phyloP scores from a whole-genome alignment of 352 stramenopile species.

The Phytophthora megakarya region DNA sequence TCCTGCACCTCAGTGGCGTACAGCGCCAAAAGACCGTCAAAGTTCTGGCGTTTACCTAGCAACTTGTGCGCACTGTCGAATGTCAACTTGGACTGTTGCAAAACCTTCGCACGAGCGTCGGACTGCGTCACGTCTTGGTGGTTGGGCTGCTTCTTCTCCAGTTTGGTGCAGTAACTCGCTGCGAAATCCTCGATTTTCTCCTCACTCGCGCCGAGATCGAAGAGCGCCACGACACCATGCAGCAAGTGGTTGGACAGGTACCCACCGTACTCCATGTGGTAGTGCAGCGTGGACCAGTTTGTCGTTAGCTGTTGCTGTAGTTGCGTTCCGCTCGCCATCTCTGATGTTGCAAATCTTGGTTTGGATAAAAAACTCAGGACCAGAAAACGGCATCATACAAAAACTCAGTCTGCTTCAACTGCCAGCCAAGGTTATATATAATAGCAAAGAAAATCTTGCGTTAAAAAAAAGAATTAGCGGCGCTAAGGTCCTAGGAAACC shows the following conservation, averaged over 20 bases:
- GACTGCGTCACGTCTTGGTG: constrained; percentile 23
- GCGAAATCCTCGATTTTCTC: constrained; percentile 39
- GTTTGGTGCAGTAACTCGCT: constrained; percentile 32
- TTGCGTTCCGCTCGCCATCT: constrained; percentile 14
- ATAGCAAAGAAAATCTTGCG: constrained; percentile 4
- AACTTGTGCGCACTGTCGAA: constrained; percentile 23
- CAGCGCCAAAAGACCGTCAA: constrained; percentile 36
- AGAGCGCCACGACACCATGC: constrained; percentile 42
- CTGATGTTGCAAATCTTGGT: constrained; percentile 7
- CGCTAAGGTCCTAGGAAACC: constrained; percentile 1
- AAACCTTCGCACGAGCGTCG: constrained; percentile 9
- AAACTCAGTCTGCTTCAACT: constrained; percentile 12
- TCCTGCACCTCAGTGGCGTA: constrained; percentile 37
- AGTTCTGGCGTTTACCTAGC: constrained; percentile 40
- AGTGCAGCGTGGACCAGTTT: constrained; percentile 37
- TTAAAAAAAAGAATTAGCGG: constrained; percentile 15
- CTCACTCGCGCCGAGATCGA: constrained; percentile 35
- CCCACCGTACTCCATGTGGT: constrained; percentile 40
- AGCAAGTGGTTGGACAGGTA: constrained; percentile 47
- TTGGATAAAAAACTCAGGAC: neutral
- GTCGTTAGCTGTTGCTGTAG: constrained; percentile 30
- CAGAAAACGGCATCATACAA: constrained; percentile 2
- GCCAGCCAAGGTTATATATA: neutral
- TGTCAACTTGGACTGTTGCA: constrained; percentile 28
- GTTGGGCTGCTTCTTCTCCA: constrained; percentile 23